Evolutionary conservation across 2,329 filamentous ascomycete genomes (phyloP), one percentile per base, ranked within the genome.

Genomic region (Penicillium oxalicum): DNA sequence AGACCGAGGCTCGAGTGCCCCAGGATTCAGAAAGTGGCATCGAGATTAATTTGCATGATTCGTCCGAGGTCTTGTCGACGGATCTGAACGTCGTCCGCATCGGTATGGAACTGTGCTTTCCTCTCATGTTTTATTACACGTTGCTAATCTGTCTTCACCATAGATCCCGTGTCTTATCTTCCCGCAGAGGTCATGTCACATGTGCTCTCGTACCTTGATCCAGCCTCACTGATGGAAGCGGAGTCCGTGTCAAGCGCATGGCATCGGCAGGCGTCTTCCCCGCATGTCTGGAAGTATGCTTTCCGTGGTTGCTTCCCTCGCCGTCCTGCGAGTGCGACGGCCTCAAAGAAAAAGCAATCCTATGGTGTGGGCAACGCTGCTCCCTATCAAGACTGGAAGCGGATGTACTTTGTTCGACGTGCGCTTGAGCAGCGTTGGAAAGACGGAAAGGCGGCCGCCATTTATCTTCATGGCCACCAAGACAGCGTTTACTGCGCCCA

Each of bases 401-500:
- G 83, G 56, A 87, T 96, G 65, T 95, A 91, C 68, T 77, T 82
- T 58, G 85, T 87, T 39, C 85, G 88, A 58, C 80, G 84, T 51
- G 79, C 86, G 53, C 78, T 98, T 52, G 85, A 89, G 58, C 75
- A 77, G 56, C 82, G 87, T 54, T 98, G 93, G 93, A 84, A 81
- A 60, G 75, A 83, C 44, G 86, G 87, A 48, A 83, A 84, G 56
- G 88, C 90, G 7, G 84, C 82, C 40, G 85, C 89, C 0, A 83
- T 95, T 48, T 97, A 96, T 68, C 78, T 98, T 24, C 89, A 93
- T 61, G 93, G 93, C 2, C 93, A 98, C 67, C 84, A 84, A 26
- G 93, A 98, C 68, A 96, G 90, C 57, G 94, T 98, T 49, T 98
- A 98, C 72, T 98, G 93, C 69, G 81, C 95, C 48, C 93, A 98